phyloP scores from a whole-genome alignment of 108 stramenopile genomes.

The Nitzschia sp. region DNA sequence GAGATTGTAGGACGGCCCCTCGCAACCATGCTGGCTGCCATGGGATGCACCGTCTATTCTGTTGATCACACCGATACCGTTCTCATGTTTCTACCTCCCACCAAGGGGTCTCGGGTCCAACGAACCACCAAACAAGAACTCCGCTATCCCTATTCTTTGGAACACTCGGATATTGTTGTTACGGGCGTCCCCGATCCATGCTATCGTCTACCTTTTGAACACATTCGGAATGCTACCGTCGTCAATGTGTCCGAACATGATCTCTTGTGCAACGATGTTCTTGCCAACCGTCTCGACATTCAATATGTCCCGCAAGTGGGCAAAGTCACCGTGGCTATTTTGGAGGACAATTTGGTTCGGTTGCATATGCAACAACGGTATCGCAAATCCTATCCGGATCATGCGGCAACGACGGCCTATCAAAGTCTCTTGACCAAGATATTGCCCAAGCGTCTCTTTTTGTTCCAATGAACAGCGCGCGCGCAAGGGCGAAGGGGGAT shows the following conservation, averaged over 20 bases:
- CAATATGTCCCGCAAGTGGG: conserved; percentile 90
- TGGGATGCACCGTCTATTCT: conserved; percentile 88
- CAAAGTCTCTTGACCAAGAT: no score
- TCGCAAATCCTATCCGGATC: no score
- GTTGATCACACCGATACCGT: conserved; percentile 83
- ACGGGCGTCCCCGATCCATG: conserved; percentile 80
- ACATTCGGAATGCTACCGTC: conserved; percentile 73
- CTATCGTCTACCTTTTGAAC: conserved; percentile 71
- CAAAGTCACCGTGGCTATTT: conserved; percentile 89
- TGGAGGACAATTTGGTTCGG: conserved; percentile 86
- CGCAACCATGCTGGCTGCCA: conserved; percentile 87
- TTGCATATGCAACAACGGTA: conserved; percentile 47
- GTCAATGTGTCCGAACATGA: conserved; percentile 86
- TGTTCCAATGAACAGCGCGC: no score
- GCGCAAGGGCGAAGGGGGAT: no score
- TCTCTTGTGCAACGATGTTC: conserved; percentile 79
- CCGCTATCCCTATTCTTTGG: conserved; percentile 62
- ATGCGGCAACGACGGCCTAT: no score
- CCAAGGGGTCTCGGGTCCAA: conserved; percentile 36
- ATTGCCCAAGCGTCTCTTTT: no score
- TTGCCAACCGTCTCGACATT: conserved; percentile 52
- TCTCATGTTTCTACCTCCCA: conserved; percentile 45
- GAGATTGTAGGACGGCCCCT: conserved; percentile 93
- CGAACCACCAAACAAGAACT: conserved; percentile 22
- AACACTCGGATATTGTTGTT: conserved; percentile 69